Evolutionary conservation across 441 rosid species (phyloP).

Genomic region (Eutrema salsugineum): DNA sequence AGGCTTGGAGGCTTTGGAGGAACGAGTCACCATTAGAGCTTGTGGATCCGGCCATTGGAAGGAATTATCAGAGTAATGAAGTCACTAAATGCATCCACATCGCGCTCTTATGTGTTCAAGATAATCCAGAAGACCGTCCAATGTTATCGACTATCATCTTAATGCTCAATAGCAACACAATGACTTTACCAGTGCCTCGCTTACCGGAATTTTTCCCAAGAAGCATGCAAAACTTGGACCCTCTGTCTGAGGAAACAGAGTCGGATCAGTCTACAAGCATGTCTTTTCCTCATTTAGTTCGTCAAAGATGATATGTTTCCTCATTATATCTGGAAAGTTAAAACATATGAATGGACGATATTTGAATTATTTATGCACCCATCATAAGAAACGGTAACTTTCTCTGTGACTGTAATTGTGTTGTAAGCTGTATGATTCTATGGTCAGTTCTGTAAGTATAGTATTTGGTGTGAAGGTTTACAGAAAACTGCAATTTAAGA

Average conservation of each 20-base stretch:
- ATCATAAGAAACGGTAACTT: background rate
- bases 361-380: background rate
- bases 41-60: constrained; percentile 18
- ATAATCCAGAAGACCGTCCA: constrained; percentile 32
- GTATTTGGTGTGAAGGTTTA: background rate
- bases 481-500: background rate
- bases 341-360: background rate
- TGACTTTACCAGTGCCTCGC: constrained; percentile 23
- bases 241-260: background rate
- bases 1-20: constrained; percentile 45
- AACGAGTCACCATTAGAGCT: constrained; percentile 22
- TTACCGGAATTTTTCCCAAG: background rate
- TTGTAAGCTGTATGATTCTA: background rate
- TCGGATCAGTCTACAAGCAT: background rate
- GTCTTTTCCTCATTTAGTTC: constrained; percentile 17
- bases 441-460: background rate
- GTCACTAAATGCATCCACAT: constrained; percentile 40
- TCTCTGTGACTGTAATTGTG: background rate
- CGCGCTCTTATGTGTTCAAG: constrained; percentile 41
- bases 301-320: background rate
- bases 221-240: background rate
- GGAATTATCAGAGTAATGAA: constrained; percentile 18
- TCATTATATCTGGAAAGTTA: background rate
- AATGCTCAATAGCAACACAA: constrained; percentile 26
- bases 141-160: constrained; percentile 22